Evolutionary conservation across 1,284 basidiomycete species (phyloP).

Genomic region (Neonothopanus nambi): DNA sequence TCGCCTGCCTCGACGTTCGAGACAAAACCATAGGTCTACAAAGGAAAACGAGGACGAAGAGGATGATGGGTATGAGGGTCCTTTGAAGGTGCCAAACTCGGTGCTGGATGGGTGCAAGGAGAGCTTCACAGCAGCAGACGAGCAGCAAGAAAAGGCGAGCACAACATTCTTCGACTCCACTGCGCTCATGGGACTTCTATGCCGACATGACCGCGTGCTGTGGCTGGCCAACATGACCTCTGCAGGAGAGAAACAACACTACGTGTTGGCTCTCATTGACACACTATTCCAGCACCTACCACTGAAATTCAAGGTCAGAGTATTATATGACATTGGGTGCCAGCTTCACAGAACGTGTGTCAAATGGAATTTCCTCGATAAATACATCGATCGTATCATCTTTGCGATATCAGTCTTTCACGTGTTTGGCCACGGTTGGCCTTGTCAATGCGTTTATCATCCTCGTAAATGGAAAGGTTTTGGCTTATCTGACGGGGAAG

Average conservation of each 20-base stretch:
- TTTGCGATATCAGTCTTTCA: slow-evolving; percentile 33
- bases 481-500: slow-evolving; percentile 35
- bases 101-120: slow-evolving; percentile 32
- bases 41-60: not conserved
- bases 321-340: slow-evolving; percentile 33
- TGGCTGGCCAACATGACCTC: slow-evolving; percentile 33
- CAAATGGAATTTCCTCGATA: slow-evolving; percentile 26
- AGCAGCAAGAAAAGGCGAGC: slow-evolving; percentile 21
- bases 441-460: slow-evolving; percentile 33
- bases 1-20: not conserved
- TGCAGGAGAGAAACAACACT: slow-evolving; percentile 32
- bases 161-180: slow-evolving; percentile 20
- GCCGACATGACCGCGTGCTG: slow-evolving; percentile 31
- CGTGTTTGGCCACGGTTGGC: slow-evolving; percentile 35
- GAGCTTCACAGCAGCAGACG: slow-evolving; percentile 35
- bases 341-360: slow-evolving; percentile 22
- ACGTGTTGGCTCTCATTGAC: slow-evolving; percentile 25
- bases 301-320: slow-evolving; percentile 20
- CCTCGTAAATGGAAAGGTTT: slow-evolving; percentile 29
- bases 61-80: slow-evolving; percentile 1
- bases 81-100: slow-evolving; percentile 24
- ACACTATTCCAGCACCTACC: slow-evolving; percentile 28
- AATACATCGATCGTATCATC: slow-evolving; percentile 20
- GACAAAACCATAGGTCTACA: not conserved
- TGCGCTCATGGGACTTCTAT: slow-evolving; percentile 27